phyloP scores from a whole-genome alignment of 345 rosid genomes.

The Limnanthes douglasii region DNA sequence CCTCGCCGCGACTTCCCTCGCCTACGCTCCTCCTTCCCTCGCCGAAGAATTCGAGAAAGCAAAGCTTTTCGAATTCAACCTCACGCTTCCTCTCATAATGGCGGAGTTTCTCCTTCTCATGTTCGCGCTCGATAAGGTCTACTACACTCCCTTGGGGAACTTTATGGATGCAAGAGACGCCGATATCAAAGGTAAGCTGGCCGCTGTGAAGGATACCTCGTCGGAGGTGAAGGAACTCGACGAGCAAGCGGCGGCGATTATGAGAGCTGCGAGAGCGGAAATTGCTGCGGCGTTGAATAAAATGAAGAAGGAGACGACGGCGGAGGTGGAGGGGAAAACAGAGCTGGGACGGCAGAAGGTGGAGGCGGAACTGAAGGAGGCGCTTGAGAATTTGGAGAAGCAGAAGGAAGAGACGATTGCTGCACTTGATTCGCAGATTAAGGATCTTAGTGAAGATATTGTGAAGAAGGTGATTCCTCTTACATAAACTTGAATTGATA shows the following conservation, averaged over 20 bases:
- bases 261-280: slow-evolving; percentile 89
- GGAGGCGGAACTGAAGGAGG: slow-evolving; percentile 74
- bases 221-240: slow-evolving; percentile 76
- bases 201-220: slow-evolving; percentile 67
- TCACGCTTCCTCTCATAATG: slow-evolving; percentile 80
- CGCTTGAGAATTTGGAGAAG: slow-evolving; percentile 53
- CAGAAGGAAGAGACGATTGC: slow-evolving; percentile 74
- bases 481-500: slow-evolving; percentile 4
- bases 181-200: slow-evolving; percentile 63
- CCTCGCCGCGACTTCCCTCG: slow-evolving; percentile 26
- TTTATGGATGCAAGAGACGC: slow-evolving; percentile 84
- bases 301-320: slow-evolving; percentile 90
- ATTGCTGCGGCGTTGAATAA: slow-evolving; percentile 70
- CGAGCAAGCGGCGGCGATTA: slow-evolving; percentile 60
- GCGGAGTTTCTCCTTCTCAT: slow-evolving; percentile 68
- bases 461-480: slow-evolving; percentile 86
- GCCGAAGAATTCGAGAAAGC: slow-evolving; percentile 84
- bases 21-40: slow-evolving; percentile 56
- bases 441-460: slow-evolving; percentile 64
- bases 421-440: slow-evolving; percentile 74
- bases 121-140: slow-evolving; percentile 77
- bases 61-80: slow-evolving; percentile 82
- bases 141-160: slow-evolving; percentile 69
- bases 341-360: slow-evolving; percentile 61
- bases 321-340: slow-evolving; percentile 49